Conservation (phyloP, 2,329 filamentous ascomycete genomes). For the Ceratocystis papillata region DNA sequence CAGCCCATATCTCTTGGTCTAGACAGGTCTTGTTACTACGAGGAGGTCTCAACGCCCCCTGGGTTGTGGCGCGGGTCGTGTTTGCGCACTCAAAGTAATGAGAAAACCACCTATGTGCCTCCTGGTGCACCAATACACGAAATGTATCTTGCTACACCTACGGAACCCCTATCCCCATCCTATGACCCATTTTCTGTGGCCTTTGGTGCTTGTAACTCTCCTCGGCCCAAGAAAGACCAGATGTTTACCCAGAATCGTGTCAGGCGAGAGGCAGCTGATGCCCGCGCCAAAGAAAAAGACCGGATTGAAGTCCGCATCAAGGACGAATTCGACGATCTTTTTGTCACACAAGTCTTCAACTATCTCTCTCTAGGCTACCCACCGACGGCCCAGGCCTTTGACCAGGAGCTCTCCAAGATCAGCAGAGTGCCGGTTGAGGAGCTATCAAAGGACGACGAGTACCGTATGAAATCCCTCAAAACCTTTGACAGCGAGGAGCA, state of each 20-base stretch:
- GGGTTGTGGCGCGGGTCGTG: slow-evolving; percentile 74
- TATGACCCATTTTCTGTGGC: slow-evolving; percentile 37
- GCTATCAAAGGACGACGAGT: slow-evolving; percentile 59
- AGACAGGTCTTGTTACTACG: neutral
- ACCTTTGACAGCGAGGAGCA: slow-evolving; percentile 44
- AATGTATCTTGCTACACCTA: slow-evolving; percentile 21
- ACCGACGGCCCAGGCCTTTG: slow-evolving; percentile 68
- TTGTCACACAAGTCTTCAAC: slow-evolving; percentile 94
- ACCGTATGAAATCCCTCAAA: slow-evolving; percentile 56
- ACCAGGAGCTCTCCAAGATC: slow-evolving; percentile 76
- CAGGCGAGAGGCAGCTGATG: slow-evolving; percentile 10
- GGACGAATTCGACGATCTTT: slow-evolving; percentile 66
- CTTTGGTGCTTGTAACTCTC: slow-evolving; percentile 27
- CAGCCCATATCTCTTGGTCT: neutral
- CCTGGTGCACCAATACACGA: slow-evolving; percentile 15
- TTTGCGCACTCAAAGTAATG: slow-evolving; percentile 29
- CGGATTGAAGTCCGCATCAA: slow-evolving; percentile 42
- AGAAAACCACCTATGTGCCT: slow-evolving; percentile 21
- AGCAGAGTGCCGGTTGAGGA: slow-evolving; percentile 57
- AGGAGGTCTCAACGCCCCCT: slow-evolving; percentile 13
- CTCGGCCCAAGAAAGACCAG: slow-evolving; percentile 11
- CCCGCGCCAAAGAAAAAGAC: slow-evolving; percentile 35
- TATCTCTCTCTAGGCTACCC: slow-evolving; percentile 91
- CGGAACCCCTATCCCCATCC: slow-evolving; percentile 17
- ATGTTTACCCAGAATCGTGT: slow-evolving; percentile 13